A percentile compares a stretch with the other conserved stretches of the same genome.
Conservation (phyloP, 2,329 filamentous ascomycete species). For the Phaeoacremonium minimum region DNA sequence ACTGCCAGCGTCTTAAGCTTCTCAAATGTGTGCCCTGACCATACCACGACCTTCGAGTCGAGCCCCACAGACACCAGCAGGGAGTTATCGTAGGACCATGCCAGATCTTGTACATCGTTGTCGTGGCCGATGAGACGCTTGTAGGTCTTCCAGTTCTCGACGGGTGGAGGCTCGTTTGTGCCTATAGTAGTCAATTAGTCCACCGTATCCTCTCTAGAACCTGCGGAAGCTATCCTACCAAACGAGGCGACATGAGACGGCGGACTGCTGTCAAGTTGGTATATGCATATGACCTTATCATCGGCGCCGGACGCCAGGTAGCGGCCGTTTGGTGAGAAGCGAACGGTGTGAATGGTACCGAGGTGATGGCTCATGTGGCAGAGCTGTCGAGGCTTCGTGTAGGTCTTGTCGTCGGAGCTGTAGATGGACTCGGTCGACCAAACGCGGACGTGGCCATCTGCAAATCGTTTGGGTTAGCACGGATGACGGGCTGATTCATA, state of each 20-base stretch:
- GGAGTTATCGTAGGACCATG: conserved; percentile 94
- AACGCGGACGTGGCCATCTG: conserved; percentile 90
- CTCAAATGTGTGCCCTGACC: conserved; percentile 97
- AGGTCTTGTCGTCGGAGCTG: conserved; percentile 68
- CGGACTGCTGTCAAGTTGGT: conserved; percentile 79
- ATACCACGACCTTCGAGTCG: conserved; percentile 96
- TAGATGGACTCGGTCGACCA: conserved; percentile 96
- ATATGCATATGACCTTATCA: conserved; percentile 98
- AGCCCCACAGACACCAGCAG: conserved; percentile 93
- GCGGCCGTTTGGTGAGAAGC: conserved; percentile 91
- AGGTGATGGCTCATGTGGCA: conserved; percentile 98
- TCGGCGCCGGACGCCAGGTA: conserved; percentile 96
- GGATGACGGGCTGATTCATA: too few species aligned
- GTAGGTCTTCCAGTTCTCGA: conserved; percentile 97
- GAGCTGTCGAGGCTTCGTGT: conserved; percentile 80
- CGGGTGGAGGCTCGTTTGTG: conserved; percentile 82
- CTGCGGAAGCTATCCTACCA: too few species aligned
- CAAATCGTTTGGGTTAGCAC: conserved; percentile 25
- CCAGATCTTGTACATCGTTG: conserved; percentile 96
- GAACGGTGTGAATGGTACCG: conserved; percentile 93
- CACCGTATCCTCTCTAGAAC: too few species aligned
- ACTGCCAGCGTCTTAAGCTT: conserved; percentile 91
- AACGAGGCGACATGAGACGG: conserved; percentile 75
- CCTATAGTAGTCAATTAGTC: too few species aligned
- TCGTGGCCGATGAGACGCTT: conserved; percentile 93